Conservation (phyloP, 495 filamentous ascomycete genomes). For the Schizothecium vesticola region DNA sequence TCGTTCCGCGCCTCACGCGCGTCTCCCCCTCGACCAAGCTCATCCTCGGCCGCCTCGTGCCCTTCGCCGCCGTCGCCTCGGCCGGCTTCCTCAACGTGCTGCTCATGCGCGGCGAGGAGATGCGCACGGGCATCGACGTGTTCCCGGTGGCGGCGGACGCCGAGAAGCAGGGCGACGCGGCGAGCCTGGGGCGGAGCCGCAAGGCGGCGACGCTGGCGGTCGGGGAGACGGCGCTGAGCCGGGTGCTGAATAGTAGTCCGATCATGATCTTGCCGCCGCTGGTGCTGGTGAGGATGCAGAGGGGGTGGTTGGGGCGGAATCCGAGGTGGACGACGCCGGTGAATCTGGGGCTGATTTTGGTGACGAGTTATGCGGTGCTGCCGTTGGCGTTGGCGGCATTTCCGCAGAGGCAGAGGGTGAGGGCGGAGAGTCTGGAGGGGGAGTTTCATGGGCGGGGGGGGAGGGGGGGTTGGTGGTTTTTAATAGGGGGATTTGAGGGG, state of each 20-base stretch:
- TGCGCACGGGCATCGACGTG: conserved; percentile 89
- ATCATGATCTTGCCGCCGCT: conserved; percentile 95
- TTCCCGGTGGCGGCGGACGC: conserved; percentile 63
- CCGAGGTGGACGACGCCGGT: conserved; percentile 69
- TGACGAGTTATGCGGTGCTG: conserved; percentile 75
- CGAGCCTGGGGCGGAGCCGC: conserved; percentile 75
- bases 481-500: conserved; percentile 71
- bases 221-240: conserved; percentile 79
- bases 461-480: conserved; percentile 75
- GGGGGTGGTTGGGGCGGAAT: conserved; percentile 64
- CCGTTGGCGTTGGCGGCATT: conserved; percentile 86
- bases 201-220: conserved; percentile 85
- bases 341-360: conserved; percentile 77
- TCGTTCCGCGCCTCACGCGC: conserved; percentile 78
- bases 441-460: conserved; percentile 76
- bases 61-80: conserved; percentile 88
- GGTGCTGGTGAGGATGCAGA: conserved; percentile 76
- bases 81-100: conserved; percentile 92
- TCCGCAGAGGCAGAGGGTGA: conserved; percentile 79
- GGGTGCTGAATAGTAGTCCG: conserved; percentile 87
- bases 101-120: conserved; percentile 95
- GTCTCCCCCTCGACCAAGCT: conserved; percentile 66
- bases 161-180: conserved; percentile 51
- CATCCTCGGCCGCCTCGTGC: conserved; percentile 76
- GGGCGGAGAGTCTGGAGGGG: conserved; percentile 65